phyloP scores from a whole-genome alignment of 768 basidiomycete species.

The Pleurotus platypus region DNA sequence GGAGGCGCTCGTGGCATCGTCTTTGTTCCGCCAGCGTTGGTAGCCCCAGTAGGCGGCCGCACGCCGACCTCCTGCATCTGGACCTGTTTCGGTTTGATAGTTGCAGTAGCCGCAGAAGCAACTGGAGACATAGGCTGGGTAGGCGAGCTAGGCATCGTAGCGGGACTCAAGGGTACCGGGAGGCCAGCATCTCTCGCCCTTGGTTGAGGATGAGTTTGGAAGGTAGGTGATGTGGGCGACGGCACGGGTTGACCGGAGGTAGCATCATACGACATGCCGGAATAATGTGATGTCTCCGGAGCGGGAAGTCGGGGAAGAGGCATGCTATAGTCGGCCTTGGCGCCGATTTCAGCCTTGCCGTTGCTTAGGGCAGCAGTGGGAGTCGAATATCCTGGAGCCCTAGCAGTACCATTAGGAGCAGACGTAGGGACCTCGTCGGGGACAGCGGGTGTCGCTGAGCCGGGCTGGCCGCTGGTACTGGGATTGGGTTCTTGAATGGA shows the following conservation, averaged over 20 bases:
- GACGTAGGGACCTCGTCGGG: conserved; percentile 12
- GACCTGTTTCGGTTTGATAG: conserved; percentile 17
- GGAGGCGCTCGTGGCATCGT: conserved; percentile 64
- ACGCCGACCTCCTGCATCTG: conserved; percentile 10
- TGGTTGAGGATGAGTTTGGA: conserved; percentile 54
- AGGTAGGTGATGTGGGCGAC: conserved; percentile 57
- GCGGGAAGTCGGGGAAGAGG: conserved; percentile 77
- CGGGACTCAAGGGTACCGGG: conserved; percentile 29
- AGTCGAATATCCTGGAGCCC: conserved; percentile 8
- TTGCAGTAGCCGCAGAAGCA: conserved; percentile 5
- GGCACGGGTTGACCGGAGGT: conserved; percentile 37
- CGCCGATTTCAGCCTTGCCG: conserved; percentile 23
- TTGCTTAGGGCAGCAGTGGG: conserved; percentile 14
- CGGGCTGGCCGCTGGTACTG: conserved; percentile 2
- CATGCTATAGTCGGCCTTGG: conserved; percentile 76
- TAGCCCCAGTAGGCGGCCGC: not conserved
- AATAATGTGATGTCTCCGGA: conserved; percentile 62
- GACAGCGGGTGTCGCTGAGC: conserved; percentile 7
- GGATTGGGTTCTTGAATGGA: conserved; percentile 38
- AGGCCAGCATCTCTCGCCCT: conserved; percentile 64
- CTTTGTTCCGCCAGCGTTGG: conserved; percentile 20
- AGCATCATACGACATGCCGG: conserved; percentile 76
- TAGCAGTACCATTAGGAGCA: conserved; percentile 16
- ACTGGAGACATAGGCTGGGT: not conserved
- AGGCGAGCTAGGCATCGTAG: not conserved